Conservation (phyloP, 768 basidiomycete species). For the Amanita rimosa region DNA sequence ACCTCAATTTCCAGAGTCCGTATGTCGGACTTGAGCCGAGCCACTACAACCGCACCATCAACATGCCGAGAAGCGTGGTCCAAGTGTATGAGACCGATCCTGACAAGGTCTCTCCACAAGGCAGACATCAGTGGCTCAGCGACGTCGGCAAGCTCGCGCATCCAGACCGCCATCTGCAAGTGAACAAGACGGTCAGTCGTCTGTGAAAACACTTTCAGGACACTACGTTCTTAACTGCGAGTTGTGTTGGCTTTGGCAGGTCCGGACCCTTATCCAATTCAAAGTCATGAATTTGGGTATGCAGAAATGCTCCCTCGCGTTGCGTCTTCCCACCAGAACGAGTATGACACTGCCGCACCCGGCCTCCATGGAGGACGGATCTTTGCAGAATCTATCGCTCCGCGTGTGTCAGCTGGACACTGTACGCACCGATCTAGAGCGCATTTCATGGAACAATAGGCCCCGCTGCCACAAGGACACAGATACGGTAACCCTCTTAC, state of each 20-base stretch:
- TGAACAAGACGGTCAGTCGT: neutral
- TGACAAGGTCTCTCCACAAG: neutral
- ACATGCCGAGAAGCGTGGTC: neutral
- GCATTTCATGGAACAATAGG: too few species aligned
- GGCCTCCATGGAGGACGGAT: neutral
- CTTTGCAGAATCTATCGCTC: neutral
- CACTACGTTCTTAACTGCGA: neutral
- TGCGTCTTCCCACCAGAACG: neutral
- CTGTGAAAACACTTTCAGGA: too few species aligned
- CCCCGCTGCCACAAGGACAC: too few species aligned
- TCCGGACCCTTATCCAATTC: constrained; percentile 1
- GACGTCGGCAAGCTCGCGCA: neutral
- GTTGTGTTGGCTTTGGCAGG: neutral
- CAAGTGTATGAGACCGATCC: neutral
- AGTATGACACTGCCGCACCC: neutral
- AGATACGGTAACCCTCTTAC: too few species aligned
- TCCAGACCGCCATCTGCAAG: constrained; percentile 1
- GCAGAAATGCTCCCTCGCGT: neutral
- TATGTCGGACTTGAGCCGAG: neutral
- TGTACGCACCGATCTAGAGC: too few species aligned
- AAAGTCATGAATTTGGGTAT: neutral
- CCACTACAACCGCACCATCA: neutral
- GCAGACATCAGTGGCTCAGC: neutral
- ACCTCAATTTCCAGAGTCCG: neutral
- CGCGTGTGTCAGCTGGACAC: neutral